Evolutionary conservation across 2,329 filamentous ascomycete genomes (phyloP).

Genomic region (Colletotrichum echinochloae): DNA sequence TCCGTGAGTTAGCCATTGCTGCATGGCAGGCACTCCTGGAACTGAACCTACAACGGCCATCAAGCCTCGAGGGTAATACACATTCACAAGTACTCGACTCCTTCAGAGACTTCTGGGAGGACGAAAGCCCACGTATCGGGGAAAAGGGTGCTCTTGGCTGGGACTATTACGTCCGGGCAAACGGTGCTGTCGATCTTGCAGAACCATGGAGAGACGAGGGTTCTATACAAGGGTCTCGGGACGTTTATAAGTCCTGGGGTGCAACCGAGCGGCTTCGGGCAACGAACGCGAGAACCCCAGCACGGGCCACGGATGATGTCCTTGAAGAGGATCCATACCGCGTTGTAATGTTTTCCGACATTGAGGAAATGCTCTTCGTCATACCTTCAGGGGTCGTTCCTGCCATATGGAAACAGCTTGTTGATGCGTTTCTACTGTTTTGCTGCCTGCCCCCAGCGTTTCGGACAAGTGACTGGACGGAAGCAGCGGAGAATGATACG

Average conservation of each 20-base stretch:
- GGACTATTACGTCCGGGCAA: constrained; percentile 61
- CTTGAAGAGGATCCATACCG: constrained; percentile 86
- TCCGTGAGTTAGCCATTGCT: constrained; percentile 79
- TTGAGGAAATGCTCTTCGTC: constrained; percentile 71
- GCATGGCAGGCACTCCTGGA: constrained; percentile 89
- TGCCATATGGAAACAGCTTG: constrained; percentile 58
- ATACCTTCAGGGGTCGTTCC: constrained; percentile 56
- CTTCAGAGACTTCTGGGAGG: constrained; percentile 88
- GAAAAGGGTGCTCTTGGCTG: constrained; percentile 80
- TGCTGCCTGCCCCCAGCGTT: constrained; percentile 69
- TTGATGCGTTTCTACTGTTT: constrained; percentile 80
- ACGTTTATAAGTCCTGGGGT: constrained; percentile 65
- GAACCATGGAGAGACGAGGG: constrained; percentile 49
- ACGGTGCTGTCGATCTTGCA: constrained; percentile 54
- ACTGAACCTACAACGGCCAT: constrained; percentile 72
- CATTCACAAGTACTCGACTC: constrained; percentile 45
- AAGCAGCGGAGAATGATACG: constrained; percentile 47
- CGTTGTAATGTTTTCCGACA: constrained; percentile 82
- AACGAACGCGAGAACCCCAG: constrained; percentile 68
- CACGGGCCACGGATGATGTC: constrained; percentile 79
- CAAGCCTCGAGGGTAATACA: constrained; percentile 42
- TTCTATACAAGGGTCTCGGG: constrained; percentile 48
- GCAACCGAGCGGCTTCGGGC: constrained; percentile 65
- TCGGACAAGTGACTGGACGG: constrained; percentile 46
- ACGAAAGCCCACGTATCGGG: constrained; percentile 82